phyloP scores from a whole-genome alignment of 2,329 filamentous ascomycete species.

The Ophiostoma quercus region DNA sequence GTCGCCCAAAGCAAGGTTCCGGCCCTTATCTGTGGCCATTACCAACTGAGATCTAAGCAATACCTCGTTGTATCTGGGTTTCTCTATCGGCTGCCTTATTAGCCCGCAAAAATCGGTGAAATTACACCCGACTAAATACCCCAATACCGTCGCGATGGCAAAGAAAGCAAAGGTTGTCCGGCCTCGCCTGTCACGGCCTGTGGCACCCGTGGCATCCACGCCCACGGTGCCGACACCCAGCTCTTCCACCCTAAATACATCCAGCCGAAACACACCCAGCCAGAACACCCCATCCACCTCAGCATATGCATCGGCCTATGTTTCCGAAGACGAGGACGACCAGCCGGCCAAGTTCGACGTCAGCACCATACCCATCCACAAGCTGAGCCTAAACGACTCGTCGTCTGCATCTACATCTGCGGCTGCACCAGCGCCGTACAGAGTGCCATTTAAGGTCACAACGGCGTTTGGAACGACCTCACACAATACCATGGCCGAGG shows the following conservation, averaged over 20 bases:
- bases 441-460: conserved; percentile 19
- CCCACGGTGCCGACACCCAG: conserved; percentile 32
- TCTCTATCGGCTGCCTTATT: not conserved
- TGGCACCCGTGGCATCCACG: conserved; percentile 29
- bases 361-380: conserved; percentile 37
- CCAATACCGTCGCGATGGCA: conserved; percentile 14
- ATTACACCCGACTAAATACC: not conserved
- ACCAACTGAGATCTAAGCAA: not conserved
- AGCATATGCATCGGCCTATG: conserved; percentile 36
- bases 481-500: not conserved
- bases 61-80: not conserved
- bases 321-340: conserved; percentile 39
- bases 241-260: conserved; percentile 34
- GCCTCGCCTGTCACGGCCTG: conserved; percentile 35
- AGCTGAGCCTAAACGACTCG: conserved; percentile 41
- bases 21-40: too few species aligned
- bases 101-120: too few species aligned
- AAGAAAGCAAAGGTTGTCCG: conserved; percentile 20
- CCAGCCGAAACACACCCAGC: not conserved
- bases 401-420: conserved; percentile 24
- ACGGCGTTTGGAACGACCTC: not conserved
- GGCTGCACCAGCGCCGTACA: conserved; percentile 21
- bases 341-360: conserved; percentile 33
- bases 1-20: not conserved
- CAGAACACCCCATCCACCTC: conserved; percentile 34